Evolutionary conservation across 2,329 filamentous ascomycete species (phyloP), one percentile per base, ranked within the genome.

Genomic region (Sporothrix sp.): DNA sequence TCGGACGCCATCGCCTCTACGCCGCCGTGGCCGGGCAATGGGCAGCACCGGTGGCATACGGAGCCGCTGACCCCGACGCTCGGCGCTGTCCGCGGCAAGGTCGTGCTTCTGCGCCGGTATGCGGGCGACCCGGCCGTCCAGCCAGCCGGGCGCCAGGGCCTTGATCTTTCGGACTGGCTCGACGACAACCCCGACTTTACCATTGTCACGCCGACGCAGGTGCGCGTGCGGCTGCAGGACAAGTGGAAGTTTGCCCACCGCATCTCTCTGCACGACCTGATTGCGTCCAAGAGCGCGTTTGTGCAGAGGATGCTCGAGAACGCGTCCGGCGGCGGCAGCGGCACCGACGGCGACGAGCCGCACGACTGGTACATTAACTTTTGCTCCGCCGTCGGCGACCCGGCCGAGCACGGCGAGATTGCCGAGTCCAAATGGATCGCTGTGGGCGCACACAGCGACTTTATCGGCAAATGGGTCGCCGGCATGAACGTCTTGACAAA

Each of bases 81-180:
- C 2, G 78, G 79, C 51, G 72, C 79, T 52, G 79, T 72, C 2
- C 75, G 84, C 48, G 81, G 82, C 11, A 84, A 84, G 58, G 76
- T 84, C 46, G 75, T 87, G 6, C 72, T 87, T 4, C 62, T 87
- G 38, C 75, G 84, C 10, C 78, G 84, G 30, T 87, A 60, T 53
- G 48, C 48, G 3, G 58, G 84, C 62, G 69, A 74, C 50, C 62
- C 68, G 20, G 52, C 52, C 4, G 52, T 71, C 4, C 58, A 62
- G 28, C 54, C 58, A 5, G 59, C 61, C 9, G 56, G 56, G n/a
- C 55, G 59, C 10, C 61, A 61, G 9, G 68, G 68, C 1, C 62
- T 70, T 14, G 65, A 70, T 54, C 62, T 69, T 9, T 63, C 61
- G 50, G 56, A 52, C 20, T 87, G 84, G 84, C 73, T 75, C 0